Evolutionary conservation across 768 basidiomycete genomes (phyloP).

Genomic region (Trametes cinnabarina): DNA sequence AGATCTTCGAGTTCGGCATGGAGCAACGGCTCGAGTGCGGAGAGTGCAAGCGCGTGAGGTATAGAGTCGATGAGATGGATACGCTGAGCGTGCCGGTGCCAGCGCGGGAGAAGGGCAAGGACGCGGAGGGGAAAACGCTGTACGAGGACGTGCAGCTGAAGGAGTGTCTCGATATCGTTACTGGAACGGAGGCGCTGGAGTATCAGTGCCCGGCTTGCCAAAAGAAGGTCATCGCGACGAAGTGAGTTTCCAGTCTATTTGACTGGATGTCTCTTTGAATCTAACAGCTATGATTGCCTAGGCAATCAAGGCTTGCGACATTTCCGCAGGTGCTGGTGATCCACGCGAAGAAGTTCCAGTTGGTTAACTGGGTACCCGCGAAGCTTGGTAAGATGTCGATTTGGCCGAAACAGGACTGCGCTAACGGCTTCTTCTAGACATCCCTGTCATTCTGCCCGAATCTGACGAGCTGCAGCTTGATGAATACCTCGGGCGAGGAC

Average conservation of each 20-base stretch:
- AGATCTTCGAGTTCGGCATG: conserved; percentile 73
- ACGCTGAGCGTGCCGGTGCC: conserved; percentile 80
- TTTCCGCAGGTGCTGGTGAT: conserved; percentile 88
- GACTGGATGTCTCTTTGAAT: neutral
- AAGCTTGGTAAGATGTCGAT: conserved; percentile 68
- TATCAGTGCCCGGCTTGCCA: conserved; percentile 79
- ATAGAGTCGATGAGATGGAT: conserved; percentile 74
- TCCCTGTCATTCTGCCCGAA: conserved; percentile 72
- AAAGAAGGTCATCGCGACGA: conserved; percentile 64
- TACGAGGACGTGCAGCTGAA: conserved; percentile 64
- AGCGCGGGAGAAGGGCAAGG: conserved; percentile 52
- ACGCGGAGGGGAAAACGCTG: conserved; percentile 57
- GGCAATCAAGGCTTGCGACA: conserved; percentile 73
- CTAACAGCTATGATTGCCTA: conserved; percentile 29
- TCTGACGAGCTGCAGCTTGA: conserved; percentile 60
- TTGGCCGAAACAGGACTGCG: neutral
- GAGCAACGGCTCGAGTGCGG: conserved; percentile 87
- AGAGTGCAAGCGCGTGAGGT: conserved; percentile 77
- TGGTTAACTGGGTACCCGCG: conserved; percentile 94
- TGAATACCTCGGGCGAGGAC: conserved; percentile 64
- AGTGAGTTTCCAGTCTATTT: conserved; percentile 46
- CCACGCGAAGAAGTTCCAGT: conserved; percentile 91
- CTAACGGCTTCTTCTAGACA: conserved; percentile 50
- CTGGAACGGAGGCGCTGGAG: conserved; percentile 65
- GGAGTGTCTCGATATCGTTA: conserved; percentile 58